phyloP scores from a whole-genome alignment of 2,329 filamentous ascomycete species.

The Lachnellula hyalina region DNA sequence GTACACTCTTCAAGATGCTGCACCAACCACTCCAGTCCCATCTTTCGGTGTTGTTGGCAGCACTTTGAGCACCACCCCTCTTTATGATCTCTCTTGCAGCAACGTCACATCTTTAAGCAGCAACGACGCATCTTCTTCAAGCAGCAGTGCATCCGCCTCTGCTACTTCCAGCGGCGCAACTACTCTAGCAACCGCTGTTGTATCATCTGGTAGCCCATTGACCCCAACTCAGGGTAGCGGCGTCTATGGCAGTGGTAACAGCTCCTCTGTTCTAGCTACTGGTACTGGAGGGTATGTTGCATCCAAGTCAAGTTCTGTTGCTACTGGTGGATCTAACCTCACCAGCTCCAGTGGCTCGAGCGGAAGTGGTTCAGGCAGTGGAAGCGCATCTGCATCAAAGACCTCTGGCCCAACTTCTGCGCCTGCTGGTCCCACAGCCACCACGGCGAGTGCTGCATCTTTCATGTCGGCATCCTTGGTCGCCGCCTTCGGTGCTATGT shows the following conservation, averaged over 20 bases:
- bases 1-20: conserved; percentile 69
- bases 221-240: conserved; percentile 2
- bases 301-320: not conserved
- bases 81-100: conserved; percentile 59
- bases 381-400: no score
- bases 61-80: conserved; percentile 46
- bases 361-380: not conserved
- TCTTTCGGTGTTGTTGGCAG: conserved; percentile 65
- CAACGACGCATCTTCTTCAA: conserved; percentile 24
- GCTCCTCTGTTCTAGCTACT: not conserved
- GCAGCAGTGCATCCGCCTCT: conserved; percentile 3
- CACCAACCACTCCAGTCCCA: conserved; percentile 52
- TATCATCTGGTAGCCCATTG: conserved; percentile 2
- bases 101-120: conserved; percentile 37
- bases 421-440: conserved; percentile 6
- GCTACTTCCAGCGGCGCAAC: conserved; percentile 9
- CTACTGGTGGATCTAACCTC: conserved; percentile 15
- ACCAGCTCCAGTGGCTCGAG: conserved; percentile 16
- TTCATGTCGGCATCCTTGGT: conserved; percentile 18
- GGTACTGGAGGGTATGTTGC: conserved; percentile 1
- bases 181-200: conserved; percentile 4
- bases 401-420: no score
- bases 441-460: conserved; percentile 9
- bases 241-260: not conserved
- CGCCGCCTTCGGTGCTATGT: conserved; percentile 16